These are phyloP conservation scores for Prinsepia uniflora DNA, from an alignment of 306 rosid genomes.

Conservation along the genomic window DNA sequence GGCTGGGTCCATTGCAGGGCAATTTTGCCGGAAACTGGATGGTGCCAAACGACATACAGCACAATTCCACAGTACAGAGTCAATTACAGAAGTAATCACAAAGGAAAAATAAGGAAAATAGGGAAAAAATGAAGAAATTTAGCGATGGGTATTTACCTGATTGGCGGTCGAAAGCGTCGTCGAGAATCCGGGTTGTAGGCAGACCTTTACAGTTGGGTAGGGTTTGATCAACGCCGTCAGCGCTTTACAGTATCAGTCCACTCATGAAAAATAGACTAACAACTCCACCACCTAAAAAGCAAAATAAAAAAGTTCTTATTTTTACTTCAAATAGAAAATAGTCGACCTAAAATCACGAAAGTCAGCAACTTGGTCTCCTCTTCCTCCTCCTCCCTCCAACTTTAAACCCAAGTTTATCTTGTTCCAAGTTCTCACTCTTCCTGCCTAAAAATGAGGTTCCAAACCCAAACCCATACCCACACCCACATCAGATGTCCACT, in stretches of 20 bases:
- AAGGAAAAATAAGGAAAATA: neutral
- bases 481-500: neutral
- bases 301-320: no score
- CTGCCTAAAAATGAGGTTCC: neutral
- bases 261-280: no score
- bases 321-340: no score
- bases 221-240: no score
- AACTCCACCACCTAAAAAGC: no score
- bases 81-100: neutral
- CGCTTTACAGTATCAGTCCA: no score
- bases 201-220: neutral
- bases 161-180: constrained; percentile 1
- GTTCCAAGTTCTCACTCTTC: no score
- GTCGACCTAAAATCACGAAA: no score
- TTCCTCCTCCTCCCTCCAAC: no score
- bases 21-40: neutral
- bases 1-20: no score
- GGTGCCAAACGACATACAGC: neutral
- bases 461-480: neutral
- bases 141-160: constrained; percentile 11
- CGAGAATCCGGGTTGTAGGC: constrained; percentile 1
- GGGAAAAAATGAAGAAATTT: neutral
- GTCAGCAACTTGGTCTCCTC: no score
- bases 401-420: no score
- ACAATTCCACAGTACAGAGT: neutral